Conservation (phyloP, 345 rosid genomes). For the Eucalyptus sp. region DNA sequence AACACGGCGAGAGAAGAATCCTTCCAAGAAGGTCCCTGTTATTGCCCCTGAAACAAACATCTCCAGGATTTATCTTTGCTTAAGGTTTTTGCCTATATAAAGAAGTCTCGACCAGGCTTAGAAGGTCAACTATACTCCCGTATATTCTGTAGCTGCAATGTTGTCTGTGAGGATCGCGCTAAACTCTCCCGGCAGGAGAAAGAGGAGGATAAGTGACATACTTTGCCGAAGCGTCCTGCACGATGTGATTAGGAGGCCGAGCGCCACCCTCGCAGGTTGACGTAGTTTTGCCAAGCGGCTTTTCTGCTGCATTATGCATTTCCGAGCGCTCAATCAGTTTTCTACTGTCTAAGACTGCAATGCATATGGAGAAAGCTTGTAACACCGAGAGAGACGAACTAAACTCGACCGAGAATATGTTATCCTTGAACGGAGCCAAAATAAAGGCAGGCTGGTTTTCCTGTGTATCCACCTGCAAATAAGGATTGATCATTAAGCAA, state of each 20-base stretch:
- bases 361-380: constrained; percentile 81
- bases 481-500: background rate
- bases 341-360: constrained; percentile 57
- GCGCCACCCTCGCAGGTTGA: constrained; percentile 7
- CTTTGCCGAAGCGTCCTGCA: constrained; percentile 35
- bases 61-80: background rate
- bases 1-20: background rate
- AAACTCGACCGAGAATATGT: constrained; percentile 79
- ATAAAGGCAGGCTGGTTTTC: constrained; percentile 49
- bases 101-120: background rate
- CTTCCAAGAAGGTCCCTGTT: background rate
- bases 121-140: background rate
- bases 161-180: background rate
- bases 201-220: constrained; percentile 51
- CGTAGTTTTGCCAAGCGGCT: constrained; percentile 8
- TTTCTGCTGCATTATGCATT: constrained; percentile 4
- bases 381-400: constrained; percentile 48
- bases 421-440: constrained; percentile 61
- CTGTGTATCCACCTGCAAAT: constrained; percentile 44
- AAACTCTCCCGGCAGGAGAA: constrained; percentile 76
- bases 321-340: constrained; percentile 14
- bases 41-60: background rate
- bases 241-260: constrained; percentile 15
- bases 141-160: background rate
- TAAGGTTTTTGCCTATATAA: background rate